phyloP scores from a whole-genome alignment of 2,329 filamentous ascomycete species.

The Atkinsonella texensis region DNA sequence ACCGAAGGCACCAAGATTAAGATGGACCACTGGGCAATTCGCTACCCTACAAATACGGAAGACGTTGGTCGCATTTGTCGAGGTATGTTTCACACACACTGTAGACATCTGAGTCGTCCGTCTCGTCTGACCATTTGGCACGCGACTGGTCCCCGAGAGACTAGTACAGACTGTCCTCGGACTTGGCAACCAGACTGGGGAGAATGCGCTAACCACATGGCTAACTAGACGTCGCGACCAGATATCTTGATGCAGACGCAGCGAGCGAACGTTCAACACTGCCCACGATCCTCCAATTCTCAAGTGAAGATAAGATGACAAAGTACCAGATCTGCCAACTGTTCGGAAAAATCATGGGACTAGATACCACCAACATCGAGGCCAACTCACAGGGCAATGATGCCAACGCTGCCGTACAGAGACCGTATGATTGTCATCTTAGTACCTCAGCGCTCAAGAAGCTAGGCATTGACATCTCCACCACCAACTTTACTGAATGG shows the following conservation, averaged over 20 bases:
- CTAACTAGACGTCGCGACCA: conserved; percentile 50
- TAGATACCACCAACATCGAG: conserved; percentile 56
- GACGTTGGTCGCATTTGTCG: conserved; percentile 71
- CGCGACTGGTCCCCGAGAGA: neutral
- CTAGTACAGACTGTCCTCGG: neutral
- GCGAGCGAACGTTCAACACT: conserved; percentile 38
- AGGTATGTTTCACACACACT: conserved; percentile 31
- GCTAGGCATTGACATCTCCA: conserved; percentile 61
- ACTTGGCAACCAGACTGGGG: neutral
- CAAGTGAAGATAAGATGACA: conserved; percentile 73
- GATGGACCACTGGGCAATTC: conserved; percentile 78
- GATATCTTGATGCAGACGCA: conserved; percentile 45
- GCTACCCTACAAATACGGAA: conserved; percentile 82
- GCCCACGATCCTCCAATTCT: conserved; percentile 69
- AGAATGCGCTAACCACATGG: neutral
- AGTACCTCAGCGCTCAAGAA: conserved; percentile 63
- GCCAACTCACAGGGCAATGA: conserved; percentile 62
- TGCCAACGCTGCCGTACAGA: conserved; percentile 56
- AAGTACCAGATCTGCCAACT: conserved; percentile 80
- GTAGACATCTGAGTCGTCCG: neutral
- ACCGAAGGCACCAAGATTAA: conserved; percentile 48
- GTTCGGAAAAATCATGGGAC: conserved; percentile 67
- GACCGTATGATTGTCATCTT: conserved; percentile 81
- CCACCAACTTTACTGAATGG: conserved; percentile 68
- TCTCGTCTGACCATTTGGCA: neutral